Evolutionary conservation across 768 basidiomycete species (phyloP).

Genomic region (Calocybe indica): DNA sequence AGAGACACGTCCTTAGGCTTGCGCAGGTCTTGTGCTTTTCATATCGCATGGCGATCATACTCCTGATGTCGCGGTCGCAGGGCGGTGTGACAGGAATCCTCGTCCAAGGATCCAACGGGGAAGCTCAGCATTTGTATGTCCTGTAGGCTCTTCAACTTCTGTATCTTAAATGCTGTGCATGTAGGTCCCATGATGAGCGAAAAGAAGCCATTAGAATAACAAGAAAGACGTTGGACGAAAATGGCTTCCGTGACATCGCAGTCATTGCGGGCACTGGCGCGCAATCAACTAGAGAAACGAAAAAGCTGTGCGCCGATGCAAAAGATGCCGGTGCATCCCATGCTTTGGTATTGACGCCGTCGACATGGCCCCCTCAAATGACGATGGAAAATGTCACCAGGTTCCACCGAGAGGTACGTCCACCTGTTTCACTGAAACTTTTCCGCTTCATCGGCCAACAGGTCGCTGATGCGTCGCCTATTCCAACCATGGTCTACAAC

Average conservation of each 20-base stretch:
- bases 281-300: constrained; percentile 73
- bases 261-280: constrained; percentile 85
- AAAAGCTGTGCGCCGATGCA: constrained; percentile 62
- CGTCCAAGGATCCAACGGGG: constrained; percentile 71
- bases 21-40: constrained; percentile 45
- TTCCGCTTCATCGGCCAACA: constrained; percentile 18
- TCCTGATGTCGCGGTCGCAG: constrained; percentile 30
- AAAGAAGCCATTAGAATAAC: constrained; percentile 57
- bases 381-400: constrained; percentile 53
- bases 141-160: background rate
- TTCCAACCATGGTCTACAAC: constrained; percentile 80
- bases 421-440: background rate
- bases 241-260: constrained; percentile 59
- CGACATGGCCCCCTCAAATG: constrained; percentile 66
- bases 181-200: constrained; percentile 61
- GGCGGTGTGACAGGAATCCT: constrained; percentile 70
- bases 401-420: constrained; percentile 57
- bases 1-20: constrained; percentile 66
- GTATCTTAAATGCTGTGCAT: no score
- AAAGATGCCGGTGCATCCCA: constrained; percentile 80
- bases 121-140: constrained; percentile 60
- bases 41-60: constrained; percentile 4
- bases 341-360: constrained; percentile 70
- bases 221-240: constrained; percentile 64
- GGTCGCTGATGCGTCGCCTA: constrained; percentile 65